A percentile compares a stretch with the other conserved stretches of the same genome.
phyloP scores from a whole-genome alignment of 2,329 filamentous ascomycete genomes.

The Diaporthe citriasiana region DNA sequence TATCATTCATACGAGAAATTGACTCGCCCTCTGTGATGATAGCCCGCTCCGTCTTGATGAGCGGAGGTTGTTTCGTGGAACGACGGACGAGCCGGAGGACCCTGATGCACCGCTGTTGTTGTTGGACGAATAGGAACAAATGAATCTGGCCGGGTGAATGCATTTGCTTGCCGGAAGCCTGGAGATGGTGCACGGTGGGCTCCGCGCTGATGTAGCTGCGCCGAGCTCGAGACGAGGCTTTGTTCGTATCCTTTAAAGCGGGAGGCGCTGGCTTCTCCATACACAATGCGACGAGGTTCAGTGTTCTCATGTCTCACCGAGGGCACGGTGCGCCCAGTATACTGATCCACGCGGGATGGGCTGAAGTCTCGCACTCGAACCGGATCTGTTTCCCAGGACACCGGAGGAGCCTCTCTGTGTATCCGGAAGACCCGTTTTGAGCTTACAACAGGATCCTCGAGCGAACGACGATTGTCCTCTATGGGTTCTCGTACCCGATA shows the following conservation, averaged over 20 bases:
- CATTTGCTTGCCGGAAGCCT: conserved; percentile 31
- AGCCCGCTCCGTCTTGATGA: conserved; percentile 3
- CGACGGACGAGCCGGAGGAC: not conserved
- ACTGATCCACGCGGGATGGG: conserved; percentile 26
- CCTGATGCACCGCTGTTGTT: not conserved
- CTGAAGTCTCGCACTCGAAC: conserved; percentile 32
- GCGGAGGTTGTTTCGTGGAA: conserved; percentile 4
- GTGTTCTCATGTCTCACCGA: conserved; percentile 4
- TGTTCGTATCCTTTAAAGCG: conserved; percentile 7
- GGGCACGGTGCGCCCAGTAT: conserved; percentile 10
- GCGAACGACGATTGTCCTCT: conserved; percentile 4
- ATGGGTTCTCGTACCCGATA: conserved; percentile 40
- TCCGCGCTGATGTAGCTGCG: conserved; percentile 35
- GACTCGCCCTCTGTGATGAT: conserved; percentile 41
- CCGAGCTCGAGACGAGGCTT: conserved; percentile 10
- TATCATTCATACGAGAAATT: not conserved
- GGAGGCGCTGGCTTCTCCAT: conserved; percentile 39
- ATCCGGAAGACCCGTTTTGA: conserved; percentile 39
- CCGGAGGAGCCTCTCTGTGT: conserved; percentile 29
- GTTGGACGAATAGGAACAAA: conserved; percentile 7
- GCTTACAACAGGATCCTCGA: conserved; percentile 10
- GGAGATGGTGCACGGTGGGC: conserved; percentile 5
- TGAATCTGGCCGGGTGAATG: conserved; percentile 8
- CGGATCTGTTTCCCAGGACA: conserved; percentile 19
- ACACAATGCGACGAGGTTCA: conserved; percentile 31